Evolutionary conservation across 768 basidiomycete genomes (phyloP).

Genomic region (Rhizopogon sp.): DNA sequence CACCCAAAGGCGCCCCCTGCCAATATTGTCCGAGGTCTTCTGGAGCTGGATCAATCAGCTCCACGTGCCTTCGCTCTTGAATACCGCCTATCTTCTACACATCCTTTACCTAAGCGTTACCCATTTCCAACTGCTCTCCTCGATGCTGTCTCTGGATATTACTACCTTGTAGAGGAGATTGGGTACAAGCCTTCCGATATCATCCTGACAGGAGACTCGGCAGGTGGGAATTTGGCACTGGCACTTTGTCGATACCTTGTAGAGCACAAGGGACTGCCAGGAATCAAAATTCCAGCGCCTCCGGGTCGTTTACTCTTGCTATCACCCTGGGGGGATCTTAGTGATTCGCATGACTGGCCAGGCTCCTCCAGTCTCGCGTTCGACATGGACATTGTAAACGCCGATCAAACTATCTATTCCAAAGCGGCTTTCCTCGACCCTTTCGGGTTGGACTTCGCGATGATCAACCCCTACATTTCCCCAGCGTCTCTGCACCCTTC

Average conservation of each 20-base stretch:
- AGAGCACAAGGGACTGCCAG: conserved; percentile 41
- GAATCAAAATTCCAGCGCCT: conserved; percentile 14
- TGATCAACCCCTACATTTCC: conserved; percentile 51
- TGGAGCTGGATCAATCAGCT: conserved; percentile 39
- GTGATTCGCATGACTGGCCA: conserved; percentile 31
- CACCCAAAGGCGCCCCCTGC: conserved; percentile 47
- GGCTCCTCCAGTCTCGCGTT: conserved; percentile 33
- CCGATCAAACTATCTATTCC: conserved; percentile 23
- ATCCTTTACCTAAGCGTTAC: conserved; percentile 37
- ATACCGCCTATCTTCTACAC: conserved; percentile 58
- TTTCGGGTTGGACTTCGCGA: conserved; percentile 40
- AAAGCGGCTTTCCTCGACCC: conserved; percentile 42
- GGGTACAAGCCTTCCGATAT: conserved; percentile 58
- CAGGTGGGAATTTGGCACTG: conserved; percentile 69
- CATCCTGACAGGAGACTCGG: conserved; percentile 71
- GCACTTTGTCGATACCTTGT: conserved; percentile 59
- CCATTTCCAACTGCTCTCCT: conserved; percentile 75
- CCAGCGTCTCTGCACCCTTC: conserved; percentile 44
- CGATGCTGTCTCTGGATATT: conserved; percentile 70
- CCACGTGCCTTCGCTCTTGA: conserved; percentile 57
- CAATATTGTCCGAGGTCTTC: conserved; percentile 39
- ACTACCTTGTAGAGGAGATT: conserved; percentile 55
- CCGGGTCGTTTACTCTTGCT: conserved; percentile 47
- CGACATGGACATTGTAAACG: conserved; percentile 25
- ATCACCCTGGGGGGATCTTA: conserved; percentile 53